Evolutionary conservation across 2,329 filamentous ascomycete genomes (phyloP), one percentile per base, ranked within the genome.

Genomic region (Ophiosphaerella korrae): DNA sequence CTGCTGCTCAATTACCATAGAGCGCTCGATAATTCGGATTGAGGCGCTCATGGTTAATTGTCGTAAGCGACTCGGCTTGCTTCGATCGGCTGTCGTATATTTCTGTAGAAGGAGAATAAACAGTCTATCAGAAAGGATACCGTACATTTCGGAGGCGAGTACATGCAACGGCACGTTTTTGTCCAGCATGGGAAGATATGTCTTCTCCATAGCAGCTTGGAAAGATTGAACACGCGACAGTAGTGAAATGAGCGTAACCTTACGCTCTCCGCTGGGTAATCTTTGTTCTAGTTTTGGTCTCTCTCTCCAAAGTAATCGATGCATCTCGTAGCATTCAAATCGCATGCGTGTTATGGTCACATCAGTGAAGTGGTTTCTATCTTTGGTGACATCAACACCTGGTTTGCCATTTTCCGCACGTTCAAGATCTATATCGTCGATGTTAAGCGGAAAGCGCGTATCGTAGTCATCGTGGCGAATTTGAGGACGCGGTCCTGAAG

Each of bases 401-500:
- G 8, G 36, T 4, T 63, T 62, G 1, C 59, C 58, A n/a, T 52
- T 45, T 23, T 68, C 60, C 14, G 62, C 65, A n/a, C 53, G 60
- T 18, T 70, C 68, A n/a, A 91, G 76, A 44, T 88, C 84, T 2
- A 77, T 74, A 57, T 91, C 88, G 53, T 90, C 80, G 52, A 88
- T 82, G 66, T 91, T 90, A 9, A 88, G 74, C 0, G 89, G 89
- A 23, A 90, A 80, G 53, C 82, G 84, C 0, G 88, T 90, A 60
- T 90, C 88, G 68, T 87, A 92, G 62, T 92, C 88, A 18, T 89
- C 88, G 34, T 82, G 78, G n/a, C 87, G 82, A 46, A 92, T 90
- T 45, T 84, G 82, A 0, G 87, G 87, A 21, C 85, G 80, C 7
- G 88, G 88, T 0, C 88, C 89, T 55, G 89, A 88, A 1, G 86